These are phyloP conservation scores for Solanum lycopersicoides DNA, from an alignment of 257 asterid genomes.

Conservation along the genomic window DNA sequence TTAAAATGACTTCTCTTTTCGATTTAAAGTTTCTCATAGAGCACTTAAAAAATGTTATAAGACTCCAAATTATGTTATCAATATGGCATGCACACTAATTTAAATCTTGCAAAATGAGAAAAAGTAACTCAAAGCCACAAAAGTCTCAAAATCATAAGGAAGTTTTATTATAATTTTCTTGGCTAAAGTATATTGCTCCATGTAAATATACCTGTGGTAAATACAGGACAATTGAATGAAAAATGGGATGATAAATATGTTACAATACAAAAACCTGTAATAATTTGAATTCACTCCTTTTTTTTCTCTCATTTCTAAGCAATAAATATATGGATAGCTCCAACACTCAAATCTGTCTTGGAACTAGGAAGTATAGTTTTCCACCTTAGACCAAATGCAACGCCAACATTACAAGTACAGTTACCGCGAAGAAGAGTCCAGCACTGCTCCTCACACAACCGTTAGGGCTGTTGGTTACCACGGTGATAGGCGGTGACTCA, in stretches of 20 bases:
- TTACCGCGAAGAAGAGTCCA: slow-evolving; percentile 8
- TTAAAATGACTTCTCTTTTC: too few species aligned
- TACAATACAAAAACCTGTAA: background rate
- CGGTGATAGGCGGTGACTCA: slow-evolving; percentile 26
- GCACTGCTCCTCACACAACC: slow-evolving; percentile 21
- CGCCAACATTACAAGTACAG: slow-evolving; percentile 1
- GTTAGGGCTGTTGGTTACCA: slow-evolving; percentile 15
- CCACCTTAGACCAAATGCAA: background rate
- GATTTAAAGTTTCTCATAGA: too few species aligned
- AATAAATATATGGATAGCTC: background rate
- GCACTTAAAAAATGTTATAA: background rate
- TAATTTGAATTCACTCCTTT: background rate
- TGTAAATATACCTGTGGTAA: background rate
- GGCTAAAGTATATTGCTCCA: background rate
- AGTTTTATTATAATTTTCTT: background rate
- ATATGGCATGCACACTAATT: background rate
- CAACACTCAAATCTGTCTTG: background rate
- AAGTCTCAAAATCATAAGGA: background rate
- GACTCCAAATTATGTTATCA: background rate
- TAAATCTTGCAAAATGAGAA: background rate
- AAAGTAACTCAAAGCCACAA: background rate
- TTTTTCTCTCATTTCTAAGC: background rate
- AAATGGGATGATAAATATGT: background rate
- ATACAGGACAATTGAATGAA: background rate
- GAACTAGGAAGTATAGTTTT: background rate